Conservation (phyloP, 1,284 basidiomycete genomes). For the Leccinum glutinopallens region DNA sequence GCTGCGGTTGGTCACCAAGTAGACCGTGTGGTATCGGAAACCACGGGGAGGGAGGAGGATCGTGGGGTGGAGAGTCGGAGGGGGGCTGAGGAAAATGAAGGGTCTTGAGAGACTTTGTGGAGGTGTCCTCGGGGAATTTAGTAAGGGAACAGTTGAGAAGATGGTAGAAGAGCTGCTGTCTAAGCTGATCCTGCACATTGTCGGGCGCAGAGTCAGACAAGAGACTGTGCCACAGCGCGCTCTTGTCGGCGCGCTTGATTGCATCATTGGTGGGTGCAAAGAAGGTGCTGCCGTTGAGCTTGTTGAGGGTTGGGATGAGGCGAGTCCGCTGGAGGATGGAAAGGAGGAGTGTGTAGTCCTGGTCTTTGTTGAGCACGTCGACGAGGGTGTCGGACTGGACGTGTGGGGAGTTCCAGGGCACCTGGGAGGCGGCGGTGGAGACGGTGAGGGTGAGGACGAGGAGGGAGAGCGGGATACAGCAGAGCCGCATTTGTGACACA, state of each 20-base stretch:
- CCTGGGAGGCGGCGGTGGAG: slow-evolving; percentile 35
- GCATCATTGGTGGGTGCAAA: slow-evolving; percentile 97
- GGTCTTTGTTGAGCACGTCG: slow-evolving; percentile 75
- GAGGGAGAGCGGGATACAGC: slow-evolving; percentile 40
- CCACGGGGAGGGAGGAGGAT: slow-evolving; percentile 83
- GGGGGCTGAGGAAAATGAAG: slow-evolving; percentile 70
- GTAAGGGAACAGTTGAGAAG: slow-evolving; percentile 81
- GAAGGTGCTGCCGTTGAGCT: slow-evolving; percentile 79
- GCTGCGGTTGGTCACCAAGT: slow-evolving; percentile 83
- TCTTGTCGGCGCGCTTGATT: slow-evolving; percentile 53
- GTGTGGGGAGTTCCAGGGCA: slow-evolving; percentile 30
- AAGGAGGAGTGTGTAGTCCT: slow-evolving; percentile 81
- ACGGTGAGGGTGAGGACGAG: slow-evolving; percentile 37
- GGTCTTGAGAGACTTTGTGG: slow-evolving; percentile 55
- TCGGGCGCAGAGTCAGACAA: slow-evolving; percentile 57
- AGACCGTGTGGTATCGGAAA: slow-evolving; percentile 81
- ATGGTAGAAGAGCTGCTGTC: slow-evolving; percentile 95
- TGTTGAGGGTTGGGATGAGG: slow-evolving; percentile 90
- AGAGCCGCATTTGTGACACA: slow-evolving; percentile 38
- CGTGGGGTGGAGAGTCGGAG: slow-evolving; percentile 54
- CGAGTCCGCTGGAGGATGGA: slow-evolving; percentile 82
- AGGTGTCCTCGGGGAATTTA: slow-evolving; percentile 44
- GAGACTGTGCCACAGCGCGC: slow-evolving; percentile 50
- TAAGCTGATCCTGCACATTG: slow-evolving; percentile 83
- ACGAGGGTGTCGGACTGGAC: slow-evolving; percentile 56